Evolutionary conservation across 1,284 basidiomycete species (phyloP), one percentile per base, ranked within the genome.

Genomic region (Rhodotorula sp.): DNA sequence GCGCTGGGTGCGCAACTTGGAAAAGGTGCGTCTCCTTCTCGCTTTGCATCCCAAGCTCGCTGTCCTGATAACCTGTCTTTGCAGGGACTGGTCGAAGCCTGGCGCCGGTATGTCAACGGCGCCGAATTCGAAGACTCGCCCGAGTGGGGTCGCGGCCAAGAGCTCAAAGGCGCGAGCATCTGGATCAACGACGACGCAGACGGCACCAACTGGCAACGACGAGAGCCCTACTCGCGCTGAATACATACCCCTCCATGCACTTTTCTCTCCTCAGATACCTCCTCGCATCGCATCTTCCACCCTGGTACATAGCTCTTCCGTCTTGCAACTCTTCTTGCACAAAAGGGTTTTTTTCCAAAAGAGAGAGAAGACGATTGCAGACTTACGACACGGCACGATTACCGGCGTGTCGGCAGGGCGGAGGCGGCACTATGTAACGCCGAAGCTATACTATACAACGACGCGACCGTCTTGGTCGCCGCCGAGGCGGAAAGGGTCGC

Each of bases 71-170:
- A 23, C 29, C 18, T 15, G 1, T 51, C 7, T 85, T 83, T 0
- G 84, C 84, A 72, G 70, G 67, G 70, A 73, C 48, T 70, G 5
- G n/a, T 62, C 18, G 84, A 84, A 59, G 87, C 86, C 0, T 88
- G 87, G 87, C 79, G 80, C 49, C 82, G 87, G 54, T 89, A 86
- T 85, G 87, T 86, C 8, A 79, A 80, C 18, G 87, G 87, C 5
- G 83, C 84, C 31, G 87, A 85, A 75, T 64, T 74, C 34, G 71
- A 62, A 31, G 72, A 76, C 56, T 46, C 47, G 10, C 60, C 58
- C 1, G 77, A 80, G 59, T 79, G 78, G 58, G 81, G 74, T 78
- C 56, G 80, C 59, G 78, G 81, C 67, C 68, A 79, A 67, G 68
- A 81, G 65, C 79, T 81, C 58, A 71, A 79, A 34, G 82, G 82